These are phyloP conservation scores for Fomitiporia mediterranea DNA, from an alignment of 1,284 basidiomycete species.

Conservation along the genomic window DNA sequence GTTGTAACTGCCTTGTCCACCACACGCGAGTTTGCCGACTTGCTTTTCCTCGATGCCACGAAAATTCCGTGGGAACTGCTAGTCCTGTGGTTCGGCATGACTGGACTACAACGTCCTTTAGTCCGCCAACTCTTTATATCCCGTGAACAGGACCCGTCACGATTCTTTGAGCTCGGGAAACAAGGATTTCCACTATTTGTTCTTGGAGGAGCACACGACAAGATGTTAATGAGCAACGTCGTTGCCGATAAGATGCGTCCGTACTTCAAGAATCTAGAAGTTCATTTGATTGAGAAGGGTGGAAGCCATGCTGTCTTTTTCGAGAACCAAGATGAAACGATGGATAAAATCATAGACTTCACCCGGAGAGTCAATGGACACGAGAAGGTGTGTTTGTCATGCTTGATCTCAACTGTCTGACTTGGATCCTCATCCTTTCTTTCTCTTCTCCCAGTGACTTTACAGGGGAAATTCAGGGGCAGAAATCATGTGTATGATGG, in stretches of 20 bases:
- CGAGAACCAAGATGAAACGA: constrained; percentile 2
- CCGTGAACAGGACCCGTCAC: constrained; percentile 4
- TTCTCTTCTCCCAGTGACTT: too few species aligned
- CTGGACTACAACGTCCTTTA: neutral
- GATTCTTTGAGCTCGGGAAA: constrained; percentile 6
- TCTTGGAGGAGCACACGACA: constrained; percentile 3
- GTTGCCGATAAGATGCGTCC: neutral
- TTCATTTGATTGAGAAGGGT: constrained; percentile 1
- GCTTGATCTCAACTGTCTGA: too few species aligned
- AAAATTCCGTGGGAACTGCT: constrained; percentile 4
- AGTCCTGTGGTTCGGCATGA: constrained; percentile 9
- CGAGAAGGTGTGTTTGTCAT: too few species aligned
- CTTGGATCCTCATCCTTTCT: too few species aligned
- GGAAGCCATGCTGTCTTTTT: constrained; percentile 13
- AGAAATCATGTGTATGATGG: too few species aligned
- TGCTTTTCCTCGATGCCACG: neutral
- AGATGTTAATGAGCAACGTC: neutral
- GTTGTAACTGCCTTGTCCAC: neutral
- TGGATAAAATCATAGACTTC: constrained; percentile 5
- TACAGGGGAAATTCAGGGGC: too few species aligned
- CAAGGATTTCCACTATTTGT: constrained; percentile 7
- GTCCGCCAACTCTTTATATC: neutral
- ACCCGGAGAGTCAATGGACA: neutral
- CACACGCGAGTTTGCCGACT: neutral
- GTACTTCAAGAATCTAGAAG: constrained; percentile 4